phyloP scores from a whole-genome alignment of 1,284 basidiomycete genomes.

The Naganishia liquefaciens region DNA sequence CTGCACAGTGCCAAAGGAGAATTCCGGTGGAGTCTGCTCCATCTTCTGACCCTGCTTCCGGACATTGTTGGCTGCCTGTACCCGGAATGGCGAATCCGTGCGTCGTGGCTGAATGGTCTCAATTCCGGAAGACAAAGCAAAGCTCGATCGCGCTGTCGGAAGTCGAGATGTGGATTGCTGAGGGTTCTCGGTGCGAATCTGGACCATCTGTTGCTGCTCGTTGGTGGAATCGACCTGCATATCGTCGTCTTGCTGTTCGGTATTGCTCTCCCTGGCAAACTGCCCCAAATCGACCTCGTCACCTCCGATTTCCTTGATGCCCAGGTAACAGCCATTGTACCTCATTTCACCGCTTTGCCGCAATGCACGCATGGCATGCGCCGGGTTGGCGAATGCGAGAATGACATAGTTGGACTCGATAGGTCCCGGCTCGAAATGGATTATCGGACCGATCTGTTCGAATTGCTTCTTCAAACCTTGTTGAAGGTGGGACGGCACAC shows the following conservation, averaged over 20 bases:
- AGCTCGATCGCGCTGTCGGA: slow-evolving; percentile 14
- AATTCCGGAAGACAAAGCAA: slow-evolving; percentile 11
- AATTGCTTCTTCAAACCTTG: slow-evolving; percentile 25
- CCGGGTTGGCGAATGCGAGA: slow-evolving; percentile 29
- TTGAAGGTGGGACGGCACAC: slow-evolving; percentile 12
- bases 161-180: slow-evolving; percentile 12
- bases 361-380: slow-evolving; percentile 24
- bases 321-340: slow-evolving; percentile 32
- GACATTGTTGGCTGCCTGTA: slow-evolving; percentile 17
- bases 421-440: slow-evolving; percentile 33
- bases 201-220: slow-evolving; percentile 6
- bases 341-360: slow-evolving; percentile 32
- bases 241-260: slow-evolving; percentile 16
- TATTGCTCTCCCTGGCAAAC: not conserved
- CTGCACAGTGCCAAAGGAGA: slow-evolving; percentile 26
- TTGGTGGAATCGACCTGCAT: slow-evolving; percentile 17
- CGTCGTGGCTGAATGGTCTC: slow-evolving; percentile 20
- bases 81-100: slow-evolving; percentile 25
- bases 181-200: slow-evolving; percentile 1
- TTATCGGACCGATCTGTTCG: slow-evolving; percentile 29
- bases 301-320: slow-evolving; percentile 21
- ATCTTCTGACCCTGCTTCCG: slow-evolving; percentile 14
- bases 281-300: slow-evolving; percentile 21
- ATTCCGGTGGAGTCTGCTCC: slow-evolving; percentile 18
- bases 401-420: slow-evolving; percentile 31